phyloP scores from a whole-genome alignment of 768 basidiomycete genomes.

The Fomitopsis pulvina region DNA sequence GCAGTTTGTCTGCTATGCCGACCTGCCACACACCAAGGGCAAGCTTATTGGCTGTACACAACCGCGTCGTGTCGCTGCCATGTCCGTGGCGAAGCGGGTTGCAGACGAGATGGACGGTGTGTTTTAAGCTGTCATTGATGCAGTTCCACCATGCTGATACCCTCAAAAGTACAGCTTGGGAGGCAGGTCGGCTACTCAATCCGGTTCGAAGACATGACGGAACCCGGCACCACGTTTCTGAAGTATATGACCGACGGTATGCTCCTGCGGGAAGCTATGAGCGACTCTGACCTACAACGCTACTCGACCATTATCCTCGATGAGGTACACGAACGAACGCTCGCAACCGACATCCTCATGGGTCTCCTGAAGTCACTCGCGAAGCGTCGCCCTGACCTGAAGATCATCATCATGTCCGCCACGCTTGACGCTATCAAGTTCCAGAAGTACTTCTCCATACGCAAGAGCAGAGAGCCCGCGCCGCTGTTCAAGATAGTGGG shows the following conservation, averaged over 20 bases:
- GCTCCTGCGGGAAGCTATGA: slow-evolving; percentile 98
- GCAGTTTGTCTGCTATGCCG: slow-evolving; percentile 92
- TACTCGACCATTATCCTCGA: slow-evolving; percentile 99
- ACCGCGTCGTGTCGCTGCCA: slow-evolving; percentile 92
- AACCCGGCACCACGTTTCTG: slow-evolving; percentile 84
- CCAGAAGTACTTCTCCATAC: slow-evolving; percentile 78
- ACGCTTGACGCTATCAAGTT: slow-evolving; percentile 97
- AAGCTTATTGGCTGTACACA: slow-evolving; percentile 97
- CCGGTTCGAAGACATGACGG: slow-evolving; percentile 96
- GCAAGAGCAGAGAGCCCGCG: slow-evolving; percentile 12
- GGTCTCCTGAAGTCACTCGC: slow-evolving; percentile 86
- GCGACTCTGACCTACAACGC: slow-evolving; percentile 79
- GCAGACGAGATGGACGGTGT: slow-evolving; percentile 98
- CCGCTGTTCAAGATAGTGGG: slow-evolving; percentile 25
- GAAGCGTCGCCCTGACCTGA: slow-evolving; percentile 78
- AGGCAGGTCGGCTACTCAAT: slow-evolving; percentile 97
- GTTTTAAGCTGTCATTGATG: slow-evolving; percentile 21
- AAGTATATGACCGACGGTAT: slow-evolving; percentile 99
- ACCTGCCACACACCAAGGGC: slow-evolving; percentile 83
- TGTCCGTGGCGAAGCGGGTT: slow-evolving; percentile 97
- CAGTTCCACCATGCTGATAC: neutral
- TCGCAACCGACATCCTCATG: slow-evolving; percentile 98
- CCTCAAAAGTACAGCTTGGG: slow-evolving; percentile 73
- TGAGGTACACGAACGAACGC: slow-evolving; percentile 96
- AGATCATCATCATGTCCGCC: slow-evolving; percentile 98